Conservation (phyloP, 2,329 filamentous ascomycete genomes). For the Colletotrichum chrysophilum region DNA sequence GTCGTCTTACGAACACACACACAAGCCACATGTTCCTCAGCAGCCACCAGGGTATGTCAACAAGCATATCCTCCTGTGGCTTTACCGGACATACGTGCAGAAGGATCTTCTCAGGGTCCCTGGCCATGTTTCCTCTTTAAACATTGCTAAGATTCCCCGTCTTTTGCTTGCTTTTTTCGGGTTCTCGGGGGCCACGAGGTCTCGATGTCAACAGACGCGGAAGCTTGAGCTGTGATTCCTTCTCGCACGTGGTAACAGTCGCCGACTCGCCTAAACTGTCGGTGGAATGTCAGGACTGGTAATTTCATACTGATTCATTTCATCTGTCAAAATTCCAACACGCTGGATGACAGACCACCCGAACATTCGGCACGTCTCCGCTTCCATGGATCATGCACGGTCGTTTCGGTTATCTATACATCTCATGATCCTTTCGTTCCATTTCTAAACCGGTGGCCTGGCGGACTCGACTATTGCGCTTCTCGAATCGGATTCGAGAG, state of each 20-base stretch:
- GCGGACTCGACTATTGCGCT: not conserved
- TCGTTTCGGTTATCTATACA: not conserved
- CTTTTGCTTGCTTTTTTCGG: not conserved
- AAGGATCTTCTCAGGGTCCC: not conserved
- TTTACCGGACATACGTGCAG: not conserved
- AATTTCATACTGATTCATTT: not conserved
- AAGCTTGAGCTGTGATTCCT: rapidly evolving
- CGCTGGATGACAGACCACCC: not conserved
- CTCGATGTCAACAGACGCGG: not conserved
- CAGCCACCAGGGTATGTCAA: not conserved
- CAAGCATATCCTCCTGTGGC: not conserved
- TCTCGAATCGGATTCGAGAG: not conserved
- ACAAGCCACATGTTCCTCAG: not conserved
- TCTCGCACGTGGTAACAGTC: not conserved
- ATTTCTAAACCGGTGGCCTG: not conserved
- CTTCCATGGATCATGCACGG: not conserved
- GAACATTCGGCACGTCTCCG: not conserved
- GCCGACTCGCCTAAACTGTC: not conserved
- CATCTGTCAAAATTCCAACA: not conserved
- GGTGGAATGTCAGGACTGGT: not conserved
- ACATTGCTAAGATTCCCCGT: not conserved
- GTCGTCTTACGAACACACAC: not conserved
- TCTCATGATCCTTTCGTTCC: not conserved
- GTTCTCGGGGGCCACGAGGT: not conserved
- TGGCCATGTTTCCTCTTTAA: not conserved